Percentiles rank a stretch among this genome's conserved stretches.
These are phyloP conservation scores for Endotrypanum monterogeii DNA, from an alignment of 208 protist genomes.

Conservation along the genomic window DNA sequence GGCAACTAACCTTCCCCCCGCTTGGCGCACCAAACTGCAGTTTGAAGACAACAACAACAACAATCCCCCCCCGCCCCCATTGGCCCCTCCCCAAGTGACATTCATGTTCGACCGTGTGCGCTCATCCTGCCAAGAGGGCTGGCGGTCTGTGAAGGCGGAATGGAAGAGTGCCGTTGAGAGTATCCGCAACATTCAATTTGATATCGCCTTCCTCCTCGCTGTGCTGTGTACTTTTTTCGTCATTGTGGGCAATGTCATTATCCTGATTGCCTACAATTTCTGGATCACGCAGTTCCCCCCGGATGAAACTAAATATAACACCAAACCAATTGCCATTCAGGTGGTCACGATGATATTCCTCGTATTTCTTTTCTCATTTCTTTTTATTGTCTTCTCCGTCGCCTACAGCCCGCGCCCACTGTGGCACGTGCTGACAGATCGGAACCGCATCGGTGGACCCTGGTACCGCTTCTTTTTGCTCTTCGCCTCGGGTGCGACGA, in stretches of 20 bases:
- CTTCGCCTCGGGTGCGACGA: slow-evolving; percentile 69
- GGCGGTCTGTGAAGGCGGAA: slow-evolving; percentile 35
- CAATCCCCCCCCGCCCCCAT: background rate
- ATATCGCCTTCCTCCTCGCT: slow-evolving; percentile 51
- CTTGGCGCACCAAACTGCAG: background rate
- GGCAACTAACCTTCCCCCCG: background rate
- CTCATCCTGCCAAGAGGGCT: slow-evolving; percentile 8
- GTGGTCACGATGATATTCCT: slow-evolving; percentile 64
- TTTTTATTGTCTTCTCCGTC: slow-evolving; percentile 36
- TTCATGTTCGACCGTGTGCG: slow-evolving; percentile 4
- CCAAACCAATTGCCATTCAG: slow-evolving; percentile 73
- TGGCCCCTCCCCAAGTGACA: background rate
- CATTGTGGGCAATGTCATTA: slow-evolving; percentile 77
- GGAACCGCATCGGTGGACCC: slow-evolving; percentile 51
- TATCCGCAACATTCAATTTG: slow-evolving; percentile 38
- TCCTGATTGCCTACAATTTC: slow-evolving; percentile 80
- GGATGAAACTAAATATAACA: slow-evolving; percentile 37
- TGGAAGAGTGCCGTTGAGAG: slow-evolving; percentile 31
- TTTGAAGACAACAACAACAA: no score
- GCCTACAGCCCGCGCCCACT: slow-evolving; percentile 48
- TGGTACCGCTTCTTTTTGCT: slow-evolving; percentile 67
- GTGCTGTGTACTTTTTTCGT: slow-evolving; percentile 66
- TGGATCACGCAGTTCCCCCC: slow-evolving; percentile 62
- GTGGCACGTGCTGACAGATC: slow-evolving; percentile 54
- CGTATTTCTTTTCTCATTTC: slow-evolving; percentile 44